Evolutionary conservation across 352 stramenopile genomes (phyloP).

Genomic region (Phytophthora hibernalis): DNA sequence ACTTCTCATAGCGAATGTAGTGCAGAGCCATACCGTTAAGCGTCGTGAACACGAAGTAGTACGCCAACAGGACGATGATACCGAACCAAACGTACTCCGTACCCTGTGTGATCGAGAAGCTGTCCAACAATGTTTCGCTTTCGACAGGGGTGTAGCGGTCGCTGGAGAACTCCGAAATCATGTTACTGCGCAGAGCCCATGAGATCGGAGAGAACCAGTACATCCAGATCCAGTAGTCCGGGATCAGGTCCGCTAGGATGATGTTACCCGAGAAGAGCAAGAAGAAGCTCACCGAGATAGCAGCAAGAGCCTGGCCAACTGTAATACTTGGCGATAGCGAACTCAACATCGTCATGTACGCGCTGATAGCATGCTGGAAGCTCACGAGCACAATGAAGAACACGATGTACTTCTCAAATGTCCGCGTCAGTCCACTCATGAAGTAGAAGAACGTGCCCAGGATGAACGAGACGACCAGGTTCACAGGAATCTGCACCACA

Average conservation of each 20-base stretch:
- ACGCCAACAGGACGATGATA: constrained; percentile 40
- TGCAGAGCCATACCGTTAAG: constrained; percentile 54
- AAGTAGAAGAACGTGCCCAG: constrained; percentile 88
- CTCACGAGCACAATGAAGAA: constrained; percentile 79
- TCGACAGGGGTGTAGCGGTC: constrained; percentile 40
- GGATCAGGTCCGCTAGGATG: no score
- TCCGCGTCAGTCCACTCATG: constrained; percentile 82
- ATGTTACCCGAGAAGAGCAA: no score
- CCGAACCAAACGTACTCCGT: constrained; percentile 58
- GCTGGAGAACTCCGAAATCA: constrained; percentile 69
- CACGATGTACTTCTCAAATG: constrained; percentile 78
- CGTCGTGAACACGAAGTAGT: constrained; percentile 58
- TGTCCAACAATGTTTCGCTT: constrained; percentile 34
- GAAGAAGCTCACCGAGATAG: no score
- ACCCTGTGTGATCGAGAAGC: constrained; percentile 51
- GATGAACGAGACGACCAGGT: constrained; percentile 69
- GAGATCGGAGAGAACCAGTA: constrained; percentile 77
- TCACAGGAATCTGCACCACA: constrained; percentile 70
- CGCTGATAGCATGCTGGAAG: constrained; percentile 85
- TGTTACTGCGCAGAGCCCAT: constrained; percentile 63
- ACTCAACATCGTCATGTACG: no score
- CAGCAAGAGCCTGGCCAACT: no score
- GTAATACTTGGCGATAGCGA: no score
- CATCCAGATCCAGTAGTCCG: constrained; percentile 83
- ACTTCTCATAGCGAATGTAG: constrained; percentile 56